Base-by-base conservation (phyloP, 1,284 basidiomycete genomes). In the Ceratobasidium sp. region DNA sequence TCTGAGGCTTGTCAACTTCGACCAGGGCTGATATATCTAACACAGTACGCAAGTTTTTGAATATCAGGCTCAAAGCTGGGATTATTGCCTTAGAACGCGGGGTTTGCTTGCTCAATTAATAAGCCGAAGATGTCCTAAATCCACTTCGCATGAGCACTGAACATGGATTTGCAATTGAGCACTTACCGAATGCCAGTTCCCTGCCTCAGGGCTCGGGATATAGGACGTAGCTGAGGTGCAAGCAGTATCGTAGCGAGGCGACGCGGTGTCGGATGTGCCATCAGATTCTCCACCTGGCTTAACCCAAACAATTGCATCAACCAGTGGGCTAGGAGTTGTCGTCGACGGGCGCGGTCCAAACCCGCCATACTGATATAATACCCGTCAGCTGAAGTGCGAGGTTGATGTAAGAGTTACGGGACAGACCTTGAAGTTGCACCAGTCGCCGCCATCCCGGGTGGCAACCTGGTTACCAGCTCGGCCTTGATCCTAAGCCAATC, bases 241-340 rank as follows among this genome's bases (percentile, higher is more conserved):
- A 0, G 79, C 48, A 7, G 64, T 44, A 56, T 80, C 80, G 62
- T 78, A 80, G 23, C 80, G 80, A 23, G 69, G 46, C 28, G 80
- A 66, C 15, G 80, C 59, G 23, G 78, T 40, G 65, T 80, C 74
- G 38, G 75, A 75, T 4, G 80, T 80, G 48, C 80, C 80, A 48
- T 80, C 80, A 13, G 77, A 68, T 50, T 80, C 76, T 61, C 80
- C 79, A n/a, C 80, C 80, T 48, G 80, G 80, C 74, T 80, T 80
- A 20, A 78, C 80, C 80, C 80, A 80, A 28, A 80, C 80, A 52
- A 80, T 78, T n/a, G 80, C 80, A 44, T 80, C 80, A 20, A 80
- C 20, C 6, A 80, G 44, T n/a, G 78, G 66, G 50, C 78, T 78
- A 1, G 77, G 77, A 7, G 77, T 78, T 13, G 33, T 80, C 20